Base-by-base conservation (phyloP, 768 basidiomycete species). In the Termitomyces eurrhizus region DNA sequence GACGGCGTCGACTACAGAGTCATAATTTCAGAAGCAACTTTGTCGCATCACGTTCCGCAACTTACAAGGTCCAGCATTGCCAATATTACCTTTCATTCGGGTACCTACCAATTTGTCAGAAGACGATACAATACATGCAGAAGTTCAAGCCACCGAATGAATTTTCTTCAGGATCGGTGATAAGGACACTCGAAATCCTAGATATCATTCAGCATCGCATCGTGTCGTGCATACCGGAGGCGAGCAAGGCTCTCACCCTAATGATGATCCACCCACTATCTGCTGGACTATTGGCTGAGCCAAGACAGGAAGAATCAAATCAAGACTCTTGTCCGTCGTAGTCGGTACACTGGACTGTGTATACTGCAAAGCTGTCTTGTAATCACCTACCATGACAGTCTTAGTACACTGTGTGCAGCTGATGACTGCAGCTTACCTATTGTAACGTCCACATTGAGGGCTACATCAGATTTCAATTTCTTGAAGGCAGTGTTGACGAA, bases 281-380 rank as follows among this genome's bases (percentile, higher is more conserved):
- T 82, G 83, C 69, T 90, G 87, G 6, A 91, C 89, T 58, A 92
- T 89, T 4, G 89, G 89, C 56, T 83, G 77, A 0, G 89, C 89
- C 59, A 92, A 80, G 45, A 88, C 67, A 7, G 88, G 89, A 7
- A 92, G 75, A 56, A 91, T 83, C 39, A 87, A 70, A 62, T 87
- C 76, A 58, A 91, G 74, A 48, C 77, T 84, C 18, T 78, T 68
- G 67, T 90, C 89, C 0, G 89, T 90, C 29, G 72, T 67, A 18
- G 83, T 86, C 1, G 83, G 79, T 18, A 92, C 78, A 46, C 69
- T 70, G 32, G 66, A 65, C 66, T 92, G 89, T 7, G 77, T 79
- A 67, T 87, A 89, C n/a, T 79, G 72, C 57, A 92, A 70, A 7
- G 80, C 80, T 4, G 89, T 90, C 50, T 73, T 62, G 64, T 90